These are phyloP conservation scores for Penicillium nucicola DNA, from an alignment of 495 filamentous ascomycete genomes.

Conservation along the genomic window DNA sequence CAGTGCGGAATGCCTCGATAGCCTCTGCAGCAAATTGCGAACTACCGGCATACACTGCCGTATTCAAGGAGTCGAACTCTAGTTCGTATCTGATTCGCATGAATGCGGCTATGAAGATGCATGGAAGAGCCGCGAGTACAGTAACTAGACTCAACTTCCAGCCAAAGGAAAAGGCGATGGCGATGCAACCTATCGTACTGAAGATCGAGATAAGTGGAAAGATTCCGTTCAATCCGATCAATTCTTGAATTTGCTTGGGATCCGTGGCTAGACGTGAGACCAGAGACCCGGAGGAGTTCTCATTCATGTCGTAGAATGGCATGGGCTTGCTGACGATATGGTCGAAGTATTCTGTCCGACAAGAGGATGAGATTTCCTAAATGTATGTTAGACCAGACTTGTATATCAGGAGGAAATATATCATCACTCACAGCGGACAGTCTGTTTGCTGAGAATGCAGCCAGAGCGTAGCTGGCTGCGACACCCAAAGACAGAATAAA, in stretches of 20 bases:
- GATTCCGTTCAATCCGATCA: slow-evolving; percentile 44
- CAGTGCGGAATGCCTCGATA: slow-evolving; percentile 54
- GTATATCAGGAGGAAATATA: neutral
- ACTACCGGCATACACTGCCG: slow-evolving; percentile 52
- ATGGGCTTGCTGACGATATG: slow-evolving; percentile 55
- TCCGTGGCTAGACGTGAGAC: slow-evolving; percentile 54
- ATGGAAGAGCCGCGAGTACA: slow-evolving; percentile 51
- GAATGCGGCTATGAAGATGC: slow-evolving; percentile 52
- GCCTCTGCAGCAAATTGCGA: slow-evolving; percentile 58
- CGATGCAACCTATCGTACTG: slow-evolving; percentile 52
- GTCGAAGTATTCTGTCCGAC: slow-evolving; percentile 58
- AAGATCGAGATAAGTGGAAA: slow-evolving; percentile 39
- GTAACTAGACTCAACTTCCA: slow-evolving; percentile 62
- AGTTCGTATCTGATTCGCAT: slow-evolving; percentile 50
- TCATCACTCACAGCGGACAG: slow-evolving; percentile 26
- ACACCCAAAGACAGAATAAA: slow-evolving; percentile 53
- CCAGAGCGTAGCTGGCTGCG: slow-evolving; percentile 46
- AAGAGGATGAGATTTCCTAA: slow-evolving; percentile 22
- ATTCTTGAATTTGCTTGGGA: slow-evolving; percentile 59
- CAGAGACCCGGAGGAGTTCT: slow-evolving; percentile 48
- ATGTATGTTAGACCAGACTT: neutral
- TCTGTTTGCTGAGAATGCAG: slow-evolving; percentile 51
- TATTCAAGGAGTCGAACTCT: slow-evolving; percentile 56
- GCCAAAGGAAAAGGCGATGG: slow-evolving; percentile 55
- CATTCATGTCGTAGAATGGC: slow-evolving; percentile 54